Percentiles rank a stretch among this genome's conserved stretches.
Conservation (phyloP, 129 eudicot genomes). For the Flaveria brownii region DNA sequence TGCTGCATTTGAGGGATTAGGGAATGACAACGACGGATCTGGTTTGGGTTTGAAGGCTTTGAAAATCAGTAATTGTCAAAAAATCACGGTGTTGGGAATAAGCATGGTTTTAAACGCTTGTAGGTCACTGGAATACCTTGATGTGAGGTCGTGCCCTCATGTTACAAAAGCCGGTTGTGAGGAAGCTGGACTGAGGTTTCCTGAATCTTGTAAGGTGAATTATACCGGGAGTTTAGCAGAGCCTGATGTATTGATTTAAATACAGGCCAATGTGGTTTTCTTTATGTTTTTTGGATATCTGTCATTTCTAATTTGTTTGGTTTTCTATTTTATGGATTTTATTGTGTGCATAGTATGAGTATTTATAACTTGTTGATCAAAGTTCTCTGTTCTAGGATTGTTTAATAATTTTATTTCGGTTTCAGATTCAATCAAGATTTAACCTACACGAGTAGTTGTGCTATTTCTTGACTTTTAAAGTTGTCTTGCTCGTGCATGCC, state of each 20-base stretch:
- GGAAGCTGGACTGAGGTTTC: constrained; percentile 87
- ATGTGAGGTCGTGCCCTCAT: constrained; percentile 81
- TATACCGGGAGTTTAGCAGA: constrained; percentile 75
- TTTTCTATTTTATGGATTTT: constrained; percentile 3
- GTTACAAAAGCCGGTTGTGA: constrained; percentile 68
- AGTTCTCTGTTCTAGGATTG: constrained; percentile 4
- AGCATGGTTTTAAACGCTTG: constrained; percentile 63
- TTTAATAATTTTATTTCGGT: constrained; percentile 10
- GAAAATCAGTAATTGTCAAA: constrained; percentile 81
- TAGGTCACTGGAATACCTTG: constrained; percentile 68
- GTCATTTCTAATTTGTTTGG: not conserved
- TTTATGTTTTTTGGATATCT: constrained; percentile 4
- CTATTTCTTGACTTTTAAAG: constrained; percentile 17
- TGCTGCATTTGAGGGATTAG: constrained; percentile 67
- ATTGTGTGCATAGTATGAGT: constrained; percentile 26
- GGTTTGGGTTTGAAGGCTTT: constrained; percentile 54
- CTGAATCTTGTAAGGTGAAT: constrained; percentile 75
- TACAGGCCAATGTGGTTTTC: not conserved
- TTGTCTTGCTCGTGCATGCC: not conserved
- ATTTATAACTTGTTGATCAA: constrained; percentile 2
- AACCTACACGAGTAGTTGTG: constrained; percentile 25
- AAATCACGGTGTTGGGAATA: constrained; percentile 73
- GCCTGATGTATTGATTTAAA: constrained; percentile 64
- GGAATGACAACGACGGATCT: constrained; percentile 33
- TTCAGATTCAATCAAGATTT: constrained; percentile 33